Percentiles rank a stretch among this genome's conserved stretches.
These are phyloP conservation scores for Metarhizium rileyi DNA, from an alignment of 2,329 filamentous ascomycete genomes.

Conservation along the genomic window DNA sequence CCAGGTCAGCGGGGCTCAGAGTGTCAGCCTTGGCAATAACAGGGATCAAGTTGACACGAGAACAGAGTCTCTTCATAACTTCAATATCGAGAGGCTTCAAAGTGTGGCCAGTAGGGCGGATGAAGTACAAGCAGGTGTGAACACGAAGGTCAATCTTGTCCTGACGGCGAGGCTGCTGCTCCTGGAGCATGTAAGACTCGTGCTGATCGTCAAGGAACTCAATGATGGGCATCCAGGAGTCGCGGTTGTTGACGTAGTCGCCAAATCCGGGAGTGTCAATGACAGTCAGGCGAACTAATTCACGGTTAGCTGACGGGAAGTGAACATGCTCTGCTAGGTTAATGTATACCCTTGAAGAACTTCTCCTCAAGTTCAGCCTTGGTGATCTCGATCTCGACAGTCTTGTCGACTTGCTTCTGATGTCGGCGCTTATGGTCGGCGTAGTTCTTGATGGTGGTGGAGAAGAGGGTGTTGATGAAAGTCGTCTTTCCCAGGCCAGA, in stretches of 20 bases:
- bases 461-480: conserved; percentile 99
- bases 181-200: conserved; percentile 99
- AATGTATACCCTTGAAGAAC: conserved; percentile 89
- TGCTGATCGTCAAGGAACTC: conserved; percentile 99
- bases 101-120: conserved; percentile 95
- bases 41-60: conserved; percentile 95
- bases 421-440: conserved; percentile 99
- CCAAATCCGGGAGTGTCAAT: conserved; percentile 98
- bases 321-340: conserved; percentile 4
- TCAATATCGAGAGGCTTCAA: conserved; percentile 98
- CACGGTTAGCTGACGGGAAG: conserved; percentile 10
- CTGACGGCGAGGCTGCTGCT: conserved; percentile 94
- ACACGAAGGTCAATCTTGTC: conserved; percentile 99
- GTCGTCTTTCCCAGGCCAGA: conserved; percentile 98
- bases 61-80: conserved; percentile 98
- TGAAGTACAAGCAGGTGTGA: conserved; percentile 98
- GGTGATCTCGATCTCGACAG: conserved; percentile 99
- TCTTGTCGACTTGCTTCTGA: conserved; percentile 99
- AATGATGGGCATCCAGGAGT: conserved; percentile 99
- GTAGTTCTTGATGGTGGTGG: conserved; percentile 99
- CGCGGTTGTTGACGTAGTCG: conserved; percentile 99
- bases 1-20: conserved; percentile 81
- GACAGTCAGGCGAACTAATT: conserved; percentile 85
- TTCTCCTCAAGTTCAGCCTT: conserved; percentile 99
- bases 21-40: conserved; percentile 99